Percentiles rank a stretch among this genome's conserved stretches.
These are phyloP conservation scores for Galerina sulciceps DNA, from an alignment of 768 basidiomycete genomes.

Conservation along the genomic window DNA sequence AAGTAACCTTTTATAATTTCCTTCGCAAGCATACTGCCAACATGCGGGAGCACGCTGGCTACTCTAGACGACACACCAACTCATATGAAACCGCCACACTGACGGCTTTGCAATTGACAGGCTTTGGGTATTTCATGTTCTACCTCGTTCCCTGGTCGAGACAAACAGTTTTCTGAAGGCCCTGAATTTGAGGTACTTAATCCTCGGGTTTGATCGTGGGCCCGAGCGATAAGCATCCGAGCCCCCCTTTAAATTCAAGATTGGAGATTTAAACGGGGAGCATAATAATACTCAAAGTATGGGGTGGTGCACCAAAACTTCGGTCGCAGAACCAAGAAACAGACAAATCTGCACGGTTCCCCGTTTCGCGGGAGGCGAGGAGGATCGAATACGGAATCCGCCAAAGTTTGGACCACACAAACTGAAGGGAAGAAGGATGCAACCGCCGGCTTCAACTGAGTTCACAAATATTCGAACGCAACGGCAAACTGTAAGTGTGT, in stretches of 20 bases:
- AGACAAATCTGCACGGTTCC: neutral
- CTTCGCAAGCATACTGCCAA: no score
- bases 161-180: neutral
- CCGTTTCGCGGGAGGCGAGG: conserved; percentile 12
- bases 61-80: neutral
- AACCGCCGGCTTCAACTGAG: conserved; percentile 13
- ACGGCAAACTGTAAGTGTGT: neutral
- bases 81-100: neutral
- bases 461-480: neutral
- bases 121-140: neutral
- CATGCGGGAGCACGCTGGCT: no score
- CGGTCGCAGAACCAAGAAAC: no score
- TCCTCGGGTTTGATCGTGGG: conserved; percentile 10
- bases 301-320: no score
- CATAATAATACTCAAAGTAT: no score
- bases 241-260: conserved; percentile 2
- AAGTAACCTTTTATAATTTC: no score
- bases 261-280: neutral
- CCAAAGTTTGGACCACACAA: neutral
- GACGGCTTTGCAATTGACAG: neutral
- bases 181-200: no score
- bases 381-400: conserved; percentile 12
- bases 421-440: neutral
- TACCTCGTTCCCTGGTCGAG: neutral
- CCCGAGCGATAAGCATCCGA: conserved; percentile 10